Percentiles rank a stretch among this genome's conserved stretches.
Evolutionary conservation across 495 filamentous ascomycete genomes (phyloP).

Genomic region (Daldinia decipiens): DNA sequence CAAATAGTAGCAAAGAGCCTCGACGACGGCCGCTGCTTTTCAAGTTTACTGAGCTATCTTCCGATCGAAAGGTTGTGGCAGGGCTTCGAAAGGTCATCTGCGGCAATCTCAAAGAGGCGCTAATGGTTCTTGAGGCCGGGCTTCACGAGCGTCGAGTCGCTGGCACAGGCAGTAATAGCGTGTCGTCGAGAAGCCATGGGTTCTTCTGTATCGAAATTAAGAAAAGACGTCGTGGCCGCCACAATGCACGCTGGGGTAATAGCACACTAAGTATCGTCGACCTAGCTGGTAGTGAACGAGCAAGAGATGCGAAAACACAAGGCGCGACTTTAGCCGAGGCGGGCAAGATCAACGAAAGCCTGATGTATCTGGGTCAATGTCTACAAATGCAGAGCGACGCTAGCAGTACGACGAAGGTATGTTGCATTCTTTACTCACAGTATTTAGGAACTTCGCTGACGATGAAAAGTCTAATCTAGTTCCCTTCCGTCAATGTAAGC

Average conservation of each 20-base stretch:
- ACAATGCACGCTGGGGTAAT: conserved; percentile 73
- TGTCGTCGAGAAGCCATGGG: conserved; percentile 90
- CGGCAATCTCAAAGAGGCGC: conserved; percentile 82
- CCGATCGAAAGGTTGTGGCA: conserved; percentile 89
- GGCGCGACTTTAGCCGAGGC: conserved; percentile 93
- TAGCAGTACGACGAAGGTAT: conserved; percentile 77
- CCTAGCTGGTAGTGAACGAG: conserved; percentile 92
- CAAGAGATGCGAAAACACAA: conserved; percentile 90
- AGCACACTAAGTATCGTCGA: conserved; percentile 91
- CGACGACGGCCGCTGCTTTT: conserved; percentile 81
- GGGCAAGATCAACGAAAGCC: conserved; percentile 95
- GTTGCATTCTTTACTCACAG: conserved; percentile 11
- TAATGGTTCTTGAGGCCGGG: conserved; percentile 91
- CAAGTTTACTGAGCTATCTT: conserved; percentile 85
- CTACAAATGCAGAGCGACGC: conserved; percentile 92
- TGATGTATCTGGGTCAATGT: conserved; percentile 99
- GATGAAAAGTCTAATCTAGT: conserved; percentile 74
- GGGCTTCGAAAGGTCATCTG: conserved; percentile 92
- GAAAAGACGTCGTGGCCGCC: conserved; percentile 71
- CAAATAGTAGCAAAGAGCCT: conserved; percentile 68
- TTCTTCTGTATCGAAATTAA: conserved; percentile 97
- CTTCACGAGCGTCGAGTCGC: conserved; percentile 87
- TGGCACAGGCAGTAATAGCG: conserved; percentile 88
- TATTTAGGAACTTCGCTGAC: conserved; percentile 33
- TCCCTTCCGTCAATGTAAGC: conserved; percentile 94